phyloP scores from a whole-genome alignment of 192 early-diverging fungal species.

The Coemansia sp. region DNA sequence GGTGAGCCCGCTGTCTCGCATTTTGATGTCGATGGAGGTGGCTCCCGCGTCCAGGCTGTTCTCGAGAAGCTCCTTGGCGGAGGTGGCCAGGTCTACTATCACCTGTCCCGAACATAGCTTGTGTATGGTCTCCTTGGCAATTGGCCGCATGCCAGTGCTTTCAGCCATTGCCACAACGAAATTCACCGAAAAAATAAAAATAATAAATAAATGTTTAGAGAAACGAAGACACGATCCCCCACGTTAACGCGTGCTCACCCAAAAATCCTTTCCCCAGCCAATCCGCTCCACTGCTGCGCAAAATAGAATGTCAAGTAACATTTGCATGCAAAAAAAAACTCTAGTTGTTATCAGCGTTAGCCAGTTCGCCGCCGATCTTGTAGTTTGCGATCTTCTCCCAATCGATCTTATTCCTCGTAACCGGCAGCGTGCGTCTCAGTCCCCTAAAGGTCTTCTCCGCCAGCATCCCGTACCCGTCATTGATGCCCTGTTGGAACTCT shows the following conservation, averaged over 20 bases:
- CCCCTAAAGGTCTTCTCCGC: slow-evolving; percentile 88
- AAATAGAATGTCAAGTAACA: neutral
- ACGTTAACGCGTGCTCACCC: neutral
- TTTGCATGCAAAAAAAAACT: neutral
- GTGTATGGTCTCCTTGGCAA: slow-evolving; percentile 58
- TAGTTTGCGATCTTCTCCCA: slow-evolving; percentile 75
- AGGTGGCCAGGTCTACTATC: slow-evolving; percentile 75
- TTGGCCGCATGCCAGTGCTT: slow-evolving; percentile 15
- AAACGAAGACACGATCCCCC: neutral
- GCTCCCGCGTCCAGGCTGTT: slow-evolving; percentile 90
- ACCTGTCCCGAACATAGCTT: slow-evolving; percentile 89
- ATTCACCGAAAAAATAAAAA: slow-evolving; percentile 2
- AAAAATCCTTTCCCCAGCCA: neutral
- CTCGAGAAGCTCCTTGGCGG: slow-evolving; percentile 93
- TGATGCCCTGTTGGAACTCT: slow-evolving; percentile 81
- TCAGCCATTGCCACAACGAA: neutral
- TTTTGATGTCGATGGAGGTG: slow-evolving; percentile 74
- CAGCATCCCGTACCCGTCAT: slow-evolving; percentile 76
- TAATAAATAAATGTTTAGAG: neutral
- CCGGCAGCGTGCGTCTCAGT: slow-evolving; percentile 83
- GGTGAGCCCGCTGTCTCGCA: slow-evolving; percentile 78
- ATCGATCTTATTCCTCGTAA: slow-evolving; percentile 90
- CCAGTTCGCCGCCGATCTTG: slow-evolving; percentile 45
- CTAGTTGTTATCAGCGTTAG: slow-evolving; percentile 22
- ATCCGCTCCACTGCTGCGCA: neutral